Evolutionary conservation across 1,139 yeast genomes (phyloP).

Genomic region (Trichomonascaceae sp.): DNA sequence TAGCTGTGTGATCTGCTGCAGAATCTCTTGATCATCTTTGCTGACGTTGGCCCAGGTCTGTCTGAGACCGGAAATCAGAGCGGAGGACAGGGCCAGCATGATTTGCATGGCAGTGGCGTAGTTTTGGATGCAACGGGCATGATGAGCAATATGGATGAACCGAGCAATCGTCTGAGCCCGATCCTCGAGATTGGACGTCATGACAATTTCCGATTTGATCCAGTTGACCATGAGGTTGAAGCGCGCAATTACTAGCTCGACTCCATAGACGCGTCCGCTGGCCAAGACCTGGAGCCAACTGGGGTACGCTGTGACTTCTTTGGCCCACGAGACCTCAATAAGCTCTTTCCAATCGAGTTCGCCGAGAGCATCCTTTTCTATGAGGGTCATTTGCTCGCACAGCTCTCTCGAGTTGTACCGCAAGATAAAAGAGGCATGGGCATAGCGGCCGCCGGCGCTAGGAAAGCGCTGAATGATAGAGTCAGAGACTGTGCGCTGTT

Average conservation of each 20-base stretch:
- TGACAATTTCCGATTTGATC: constrained; percentile 76
- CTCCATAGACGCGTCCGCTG: constrained; percentile 49
- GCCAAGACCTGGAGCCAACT: constrained; percentile 78
- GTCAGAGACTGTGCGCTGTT: neutral
- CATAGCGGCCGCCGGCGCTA: constrained; percentile 4
- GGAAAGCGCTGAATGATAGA: neutral
- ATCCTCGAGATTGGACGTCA: constrained; percentile 48
- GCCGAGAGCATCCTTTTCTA: constrained; percentile 70
- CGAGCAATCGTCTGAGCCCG: constrained; percentile 59
- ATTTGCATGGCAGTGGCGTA: constrained; percentile 82
- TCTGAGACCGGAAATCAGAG: constrained; percentile 39
- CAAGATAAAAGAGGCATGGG: constrained; percentile 70
- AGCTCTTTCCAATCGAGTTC: constrained; percentile 92
- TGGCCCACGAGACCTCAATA: constrained; percentile 64
- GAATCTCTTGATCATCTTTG: constrained; percentile 31
- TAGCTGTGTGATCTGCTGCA: constrained; percentile 33
- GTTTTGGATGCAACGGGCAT: constrained; percentile 52
- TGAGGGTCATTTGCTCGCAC: constrained; percentile 71
- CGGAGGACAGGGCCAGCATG: constrained; percentile 69
- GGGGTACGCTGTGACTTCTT: constrained; percentile 51
- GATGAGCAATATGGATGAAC: constrained; percentile 75
- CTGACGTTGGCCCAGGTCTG: constrained; percentile 62
- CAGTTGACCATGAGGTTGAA: constrained; percentile 81
- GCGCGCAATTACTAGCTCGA: constrained; percentile 73
- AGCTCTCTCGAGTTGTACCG: constrained; percentile 52